Base-by-base conservation (phyloP, 2,329 filamentous ascomycete species). In the Atkinsonella hypoxylon region DNA sequence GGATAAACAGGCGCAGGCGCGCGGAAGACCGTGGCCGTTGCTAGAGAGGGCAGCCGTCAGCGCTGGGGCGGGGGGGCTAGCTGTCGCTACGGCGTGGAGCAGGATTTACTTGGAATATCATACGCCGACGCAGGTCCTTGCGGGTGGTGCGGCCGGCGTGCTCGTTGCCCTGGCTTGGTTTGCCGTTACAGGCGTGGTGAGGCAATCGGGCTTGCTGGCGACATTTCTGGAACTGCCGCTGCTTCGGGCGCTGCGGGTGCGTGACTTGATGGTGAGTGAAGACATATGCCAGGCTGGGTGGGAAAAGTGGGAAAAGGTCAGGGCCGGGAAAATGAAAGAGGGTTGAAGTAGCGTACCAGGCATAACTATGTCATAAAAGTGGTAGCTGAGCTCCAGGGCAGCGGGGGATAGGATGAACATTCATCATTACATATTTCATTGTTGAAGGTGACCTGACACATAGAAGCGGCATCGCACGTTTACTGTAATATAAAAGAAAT, bases 101-200 rank as follows among this genome's bases (percentile, higher is more conserved):
- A 78, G 93, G 50, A 78, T 95, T 43, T 98, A 98, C 64, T 73
- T 98, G 54, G 89, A 83, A 65, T 98, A 98, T 64, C 93, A 98
- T 68, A 96, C 91, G 0, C 75, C 80, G 38, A 83, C 77, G 61
- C 93, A 98, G 71, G 93, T 98, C 10, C 61, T 89, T n/a, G 87
- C 85, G 1, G 93, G 93, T 2, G 81, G 76, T 57, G 70, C 68
- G 10, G 87, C 87, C 1, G 93, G 93, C 0, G 70, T 77, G 1
- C 61, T 79, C 1, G 88, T 83, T 59, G 90, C 87, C 0, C 60
- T 87, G 2, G 75, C 70, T 1, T 98, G 93, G 93, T 98, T 95
- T 62, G 64, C 70, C 1, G 71, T 82, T 47, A 94, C 87, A 2
- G 74, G 74, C n/a, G 65, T 78, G 47, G 65, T 87, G 55, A 77